Conservation (phyloP, 768 basidiomycete species). For the Leccinum broughii region DNA sequence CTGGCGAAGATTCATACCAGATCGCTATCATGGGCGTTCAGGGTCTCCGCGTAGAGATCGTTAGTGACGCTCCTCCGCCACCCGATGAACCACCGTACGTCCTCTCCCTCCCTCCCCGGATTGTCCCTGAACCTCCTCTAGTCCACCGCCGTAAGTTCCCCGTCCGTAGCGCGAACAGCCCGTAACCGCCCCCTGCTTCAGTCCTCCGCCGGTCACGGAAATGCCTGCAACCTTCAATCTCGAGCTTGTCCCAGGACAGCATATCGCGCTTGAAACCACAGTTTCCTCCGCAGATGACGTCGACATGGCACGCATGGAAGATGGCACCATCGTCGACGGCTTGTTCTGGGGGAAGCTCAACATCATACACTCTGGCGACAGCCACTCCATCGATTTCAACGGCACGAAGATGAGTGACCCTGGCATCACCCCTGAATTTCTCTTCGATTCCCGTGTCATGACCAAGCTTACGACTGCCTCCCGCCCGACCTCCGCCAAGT, state of each 20-base stretch:
- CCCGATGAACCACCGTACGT: conserved; percentile 79
- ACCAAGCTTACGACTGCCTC: conserved; percentile 73
- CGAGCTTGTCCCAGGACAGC: conserved; percentile 76
- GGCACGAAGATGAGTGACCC: conserved; percentile 72
- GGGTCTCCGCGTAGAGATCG: conserved; percentile 83
- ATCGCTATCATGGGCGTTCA: conserved; percentile 84
- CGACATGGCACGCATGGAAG: conserved; percentile 91
- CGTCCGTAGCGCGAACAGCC: conserved; percentile 14
- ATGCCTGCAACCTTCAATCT: conserved; percentile 87
- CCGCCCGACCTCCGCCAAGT: conserved; percentile 75
- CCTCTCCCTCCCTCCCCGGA: background rate
- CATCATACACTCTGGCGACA: conserved; percentile 76
- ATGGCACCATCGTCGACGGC: conserved; percentile 83
- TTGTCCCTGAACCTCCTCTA: conserved; percentile 23
- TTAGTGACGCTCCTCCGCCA: conserved; percentile 82
- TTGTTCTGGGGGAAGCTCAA: conserved; percentile 87
- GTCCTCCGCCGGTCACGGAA: conserved; percentile 73
- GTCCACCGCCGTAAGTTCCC: conserved; percentile 50
- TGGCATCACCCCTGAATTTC: conserved; percentile 64
- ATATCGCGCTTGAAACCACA: conserved; percentile 77
- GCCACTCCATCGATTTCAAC: conserved; percentile 78
- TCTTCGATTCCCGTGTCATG: conserved; percentile 77
- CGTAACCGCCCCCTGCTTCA: conserved; percentile 22
- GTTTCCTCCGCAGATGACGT: conserved; percentile 77
- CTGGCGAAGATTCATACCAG: conserved; percentile 84